Evolutionary conservation across 179 eudicot species (phyloP), one percentile per base, ranked within the genome.

Genomic region (Camellia oleifera): DNA sequence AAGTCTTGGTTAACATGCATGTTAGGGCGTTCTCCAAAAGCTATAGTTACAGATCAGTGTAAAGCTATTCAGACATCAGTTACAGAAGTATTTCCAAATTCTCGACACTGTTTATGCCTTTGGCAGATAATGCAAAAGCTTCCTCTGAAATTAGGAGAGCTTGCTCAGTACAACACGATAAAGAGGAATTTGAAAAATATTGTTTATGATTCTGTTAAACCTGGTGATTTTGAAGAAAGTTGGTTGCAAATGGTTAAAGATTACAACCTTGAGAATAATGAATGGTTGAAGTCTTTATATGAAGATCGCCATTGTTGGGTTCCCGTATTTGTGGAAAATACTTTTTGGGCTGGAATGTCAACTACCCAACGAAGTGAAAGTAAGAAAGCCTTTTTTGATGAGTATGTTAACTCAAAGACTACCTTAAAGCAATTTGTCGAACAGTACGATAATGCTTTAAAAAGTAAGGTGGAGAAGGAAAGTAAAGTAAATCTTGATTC

Each of bases 11-110:
- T 72, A 2, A 9, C 57, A 57, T 58, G 78, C 50, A 46, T 46
- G 65, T 11, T 23, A 20, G 64, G 20, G 18, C 50, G 46, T 23
- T 40, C 64, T 53, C 74, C 74, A 54, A 67, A 54, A 32, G 74
- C 66, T 11, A 78, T 78, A 67, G 64, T 78, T 26, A 78, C 50
- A 42, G 62, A 68, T 66, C 65, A 67, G 53, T 53, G 63, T 50
- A 68, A 54, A 32, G 48, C 74, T 5, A 78, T 78, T 15, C 61
- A 66, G 18, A 69, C 40, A 53, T 75, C 50, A 0, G 18, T 81
- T 11, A 62, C 40, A 17, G n/a, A 48, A 23, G 69, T 81, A 5
- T 81, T 81, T 69, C 68, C 79, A 3, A 26, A 81, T 18, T 7
- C 69, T 20, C 54, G 15, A 6, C 79, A 65, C 66, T 18, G 13